Base-by-base conservation (phyloP, 345 rosid species). In the Citrus unshiu region DNA sequence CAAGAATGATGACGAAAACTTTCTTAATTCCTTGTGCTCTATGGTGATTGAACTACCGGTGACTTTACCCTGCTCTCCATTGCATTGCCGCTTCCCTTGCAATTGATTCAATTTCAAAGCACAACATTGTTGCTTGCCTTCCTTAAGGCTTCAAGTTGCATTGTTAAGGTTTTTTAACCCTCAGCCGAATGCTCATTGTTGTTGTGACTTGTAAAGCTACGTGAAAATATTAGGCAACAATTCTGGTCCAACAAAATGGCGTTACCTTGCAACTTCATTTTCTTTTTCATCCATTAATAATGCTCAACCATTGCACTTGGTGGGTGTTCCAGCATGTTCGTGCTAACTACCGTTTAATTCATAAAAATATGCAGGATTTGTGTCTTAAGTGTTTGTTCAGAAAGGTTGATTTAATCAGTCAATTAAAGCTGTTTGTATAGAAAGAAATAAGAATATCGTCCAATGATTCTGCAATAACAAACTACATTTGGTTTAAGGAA, bases 1-100 rank as follows among this genome's bases (percentile, higher is more conserved):
- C 73, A 88, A 67, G 92, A 89, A 87, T 87, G 83, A 92, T 75
- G 89, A 79, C 59, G 79, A 72, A 75, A 75, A 75, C 8, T 40
- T 72, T 66, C 68, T 69, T 7, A 72, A 32, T 58, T 71, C 46
- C 78, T 25, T 51, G 43, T 68, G 19, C 43, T 61, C 29, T n/a
- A 18, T 27, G 54, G 40, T n/a, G 54, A 27, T 30, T n/a, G 21
- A 56, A 56, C 74, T 6, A 18, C 54, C 61, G 7, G 37, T 56
- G 46, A 30, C 24, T 59, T 62, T 63, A 14, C 68, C 56, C 19
- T 34, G 5, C 19, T 22, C 6, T 16, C 18, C 14, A 12, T 27
- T 27, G 46, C 43, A 9, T 7, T 56, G 56, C 57, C 29, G 8
- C 43, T 5, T 59, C 9, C 67, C 13, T 37, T 66, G 61, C 58